phyloP scores from a whole-genome alignment of 2,329 filamentous ascomycete genomes.

The Pseudocercospora musae region DNA sequence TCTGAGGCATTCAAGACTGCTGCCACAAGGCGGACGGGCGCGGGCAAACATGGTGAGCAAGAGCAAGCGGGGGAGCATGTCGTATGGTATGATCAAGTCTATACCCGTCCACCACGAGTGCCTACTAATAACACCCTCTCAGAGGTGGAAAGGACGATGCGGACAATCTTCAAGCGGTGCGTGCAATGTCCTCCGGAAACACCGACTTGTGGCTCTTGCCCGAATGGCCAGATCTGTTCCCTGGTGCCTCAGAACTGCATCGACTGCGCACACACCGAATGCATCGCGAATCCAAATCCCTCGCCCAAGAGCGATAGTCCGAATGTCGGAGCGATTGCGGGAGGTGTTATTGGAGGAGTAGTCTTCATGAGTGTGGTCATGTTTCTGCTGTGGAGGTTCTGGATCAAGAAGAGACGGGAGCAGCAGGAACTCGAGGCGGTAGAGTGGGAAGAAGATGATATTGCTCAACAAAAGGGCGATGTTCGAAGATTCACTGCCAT shows the following conservation, averaged over 20 bases:
- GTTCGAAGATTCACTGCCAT: slow-evolving; percentile 52
- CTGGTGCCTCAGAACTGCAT: slow-evolving; percentile 59
- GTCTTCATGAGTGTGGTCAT: slow-evolving; percentile 69
- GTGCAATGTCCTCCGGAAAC: slow-evolving; percentile 52
- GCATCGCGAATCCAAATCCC: slow-evolving; percentile 46
- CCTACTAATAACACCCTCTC: neutral
- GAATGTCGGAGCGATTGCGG: slow-evolving; percentile 81
- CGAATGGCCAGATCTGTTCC: slow-evolving; percentile 55
- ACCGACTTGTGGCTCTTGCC: slow-evolving; percentile 61
- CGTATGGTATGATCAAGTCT: slow-evolving; percentile 1
- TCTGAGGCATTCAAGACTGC: neutral
- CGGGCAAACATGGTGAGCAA: neutral
- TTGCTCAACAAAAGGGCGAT: slow-evolving; percentile 55
- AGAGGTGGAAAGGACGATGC: slow-evolving; percentile 19
- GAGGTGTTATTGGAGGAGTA: slow-evolving; percentile 84
- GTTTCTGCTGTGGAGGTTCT: slow-evolving; percentile 84
- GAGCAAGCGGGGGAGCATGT: slow-evolving; percentile 4
- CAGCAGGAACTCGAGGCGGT: slow-evolving; percentile 55
- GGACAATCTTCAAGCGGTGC: slow-evolving; percentile 56
- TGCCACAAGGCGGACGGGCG: neutral
- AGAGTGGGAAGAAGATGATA: slow-evolving; percentile 55
- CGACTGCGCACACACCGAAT: slow-evolving; percentile 57
- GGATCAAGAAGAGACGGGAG: slow-evolving; percentile 73
- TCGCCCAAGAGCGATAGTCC: slow-evolving; percentile 47
- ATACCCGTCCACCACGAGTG: neutral